A percentile compares a stretch with the other conserved stretches of the same genome.
Conservation (phyloP, 176 grass and related monocot genomes). For the Sorghum bicolor region DNA sequence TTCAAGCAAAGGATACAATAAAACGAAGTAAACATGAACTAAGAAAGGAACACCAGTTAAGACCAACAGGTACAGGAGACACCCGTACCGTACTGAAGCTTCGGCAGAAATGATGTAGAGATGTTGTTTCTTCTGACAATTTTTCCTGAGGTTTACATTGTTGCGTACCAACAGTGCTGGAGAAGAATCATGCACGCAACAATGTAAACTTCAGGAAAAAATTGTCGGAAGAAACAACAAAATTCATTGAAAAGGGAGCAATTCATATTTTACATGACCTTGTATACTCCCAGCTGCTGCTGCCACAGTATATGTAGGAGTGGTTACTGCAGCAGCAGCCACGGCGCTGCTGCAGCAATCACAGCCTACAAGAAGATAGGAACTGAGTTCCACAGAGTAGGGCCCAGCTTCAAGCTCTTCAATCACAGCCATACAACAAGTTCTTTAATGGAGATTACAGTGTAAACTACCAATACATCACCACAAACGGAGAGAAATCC, state of each 20-base stretch:
- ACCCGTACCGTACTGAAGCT: neutral
- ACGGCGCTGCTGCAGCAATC: no score
- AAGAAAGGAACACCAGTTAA: slow-evolving; percentile 1
- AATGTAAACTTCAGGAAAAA: neutral
- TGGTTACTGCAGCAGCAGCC: no score
- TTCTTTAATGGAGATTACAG: neutral
- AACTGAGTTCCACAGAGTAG: neutral
- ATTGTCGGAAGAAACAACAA: neutral
- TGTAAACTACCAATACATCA: neutral
- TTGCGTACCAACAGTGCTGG: no score
- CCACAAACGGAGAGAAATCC: neutral
- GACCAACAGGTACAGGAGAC: neutral
- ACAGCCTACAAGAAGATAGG: neutral
- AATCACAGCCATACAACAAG: no score
- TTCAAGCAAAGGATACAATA: slow-evolving; percentile 16
- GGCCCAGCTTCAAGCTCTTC: neutral
- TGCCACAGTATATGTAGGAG: no score
- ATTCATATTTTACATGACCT: neutral
- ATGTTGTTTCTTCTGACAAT: no score
- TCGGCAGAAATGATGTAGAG: neutral
- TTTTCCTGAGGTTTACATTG: no score
- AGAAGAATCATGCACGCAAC: neutral
- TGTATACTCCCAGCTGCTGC: no score
- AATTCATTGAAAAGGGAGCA: neutral
- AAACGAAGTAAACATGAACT: neutral